Percentiles rank a stretch among this genome's conserved stretches.
Evolutionary conservation across 225 moss, liverwort and hornwort genomes (phyloP).

Genomic region (Physcomitrellopsis africana): DNA sequence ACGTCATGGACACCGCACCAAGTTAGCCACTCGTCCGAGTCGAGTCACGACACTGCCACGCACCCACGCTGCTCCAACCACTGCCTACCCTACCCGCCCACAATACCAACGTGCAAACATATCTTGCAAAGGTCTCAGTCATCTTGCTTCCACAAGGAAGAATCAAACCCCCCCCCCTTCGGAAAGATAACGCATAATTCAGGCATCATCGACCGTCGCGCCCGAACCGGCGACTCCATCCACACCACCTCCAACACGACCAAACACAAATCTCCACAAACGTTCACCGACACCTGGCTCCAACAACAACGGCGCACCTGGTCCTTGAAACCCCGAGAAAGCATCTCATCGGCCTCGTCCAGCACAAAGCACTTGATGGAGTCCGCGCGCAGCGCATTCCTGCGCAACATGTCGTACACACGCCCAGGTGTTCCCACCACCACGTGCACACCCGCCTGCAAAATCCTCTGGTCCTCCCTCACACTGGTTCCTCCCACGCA

Average conservation of each 20-base stretch:
- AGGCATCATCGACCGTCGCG: conserved; percentile 29
- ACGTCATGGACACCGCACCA: neutral
- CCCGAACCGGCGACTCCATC: neutral
- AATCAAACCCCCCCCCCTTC: conserved; percentile 13
- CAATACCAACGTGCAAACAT: neutral
- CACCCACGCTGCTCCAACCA: too few species aligned
- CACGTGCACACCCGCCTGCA: conserved; percentile 73
- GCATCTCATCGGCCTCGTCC: conserved; percentile 84
- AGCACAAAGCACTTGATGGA: conserved; percentile 79
- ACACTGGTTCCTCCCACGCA: conserved; percentile 84
- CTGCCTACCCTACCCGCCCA: neutral
- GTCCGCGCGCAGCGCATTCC: conserved; percentile 66
- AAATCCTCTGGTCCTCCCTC: conserved; percentile 69
- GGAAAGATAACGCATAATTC: conserved; percentile 38
- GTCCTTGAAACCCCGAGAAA: conserved; percentile 78
- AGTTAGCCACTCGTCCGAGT: neutral
- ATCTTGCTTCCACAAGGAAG: conserved; percentile 31
- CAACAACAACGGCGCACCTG: conserved; percentile 38
- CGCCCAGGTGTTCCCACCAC: conserved; percentile 79
- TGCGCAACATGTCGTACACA: conserved; percentile 74
- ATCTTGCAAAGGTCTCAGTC: conserved; percentile 25
- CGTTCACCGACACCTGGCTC: too few species aligned
- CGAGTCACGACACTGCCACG: neutral
- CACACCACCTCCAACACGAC: too few species aligned
- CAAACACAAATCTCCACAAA: too few species aligned